Evolutionary conservation across 1,284 basidiomycete genomes (phyloP).

Genomic region (Ganoderma lingzhi): DNA sequence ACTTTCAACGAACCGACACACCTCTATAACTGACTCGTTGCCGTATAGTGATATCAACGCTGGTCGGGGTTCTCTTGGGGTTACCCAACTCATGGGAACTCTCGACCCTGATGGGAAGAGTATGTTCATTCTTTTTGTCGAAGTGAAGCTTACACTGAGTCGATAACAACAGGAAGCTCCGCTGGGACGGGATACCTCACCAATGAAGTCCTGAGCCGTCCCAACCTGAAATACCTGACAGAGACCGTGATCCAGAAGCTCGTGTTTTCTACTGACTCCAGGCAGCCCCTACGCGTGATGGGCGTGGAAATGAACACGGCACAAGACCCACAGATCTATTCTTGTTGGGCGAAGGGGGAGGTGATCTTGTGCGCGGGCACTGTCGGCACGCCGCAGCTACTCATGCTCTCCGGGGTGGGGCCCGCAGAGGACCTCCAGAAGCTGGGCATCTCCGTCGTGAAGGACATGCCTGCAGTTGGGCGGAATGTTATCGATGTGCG

Average conservation of each 20-base stretch:
- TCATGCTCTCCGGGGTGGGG: conserved; percentile 60
- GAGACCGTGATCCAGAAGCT: conserved; percentile 40
- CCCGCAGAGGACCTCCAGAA: conserved; percentile 44
- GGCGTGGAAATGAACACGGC: conserved; percentile 44
- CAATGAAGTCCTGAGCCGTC: conserved; percentile 41
- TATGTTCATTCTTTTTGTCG: conserved; percentile 16
- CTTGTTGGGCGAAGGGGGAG: conserved; percentile 44
- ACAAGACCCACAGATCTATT: conserved; percentile 33
- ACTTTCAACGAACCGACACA: background rate
- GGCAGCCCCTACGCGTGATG: conserved; percentile 31
- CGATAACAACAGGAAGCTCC: conserved; percentile 42
- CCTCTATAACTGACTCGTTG: background rate
- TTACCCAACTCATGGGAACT: conserved; percentile 37
- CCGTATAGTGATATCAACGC: conserved; percentile 42
- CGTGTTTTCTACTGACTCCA: conserved; percentile 30
- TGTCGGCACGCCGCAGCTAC: conserved; percentile 54
- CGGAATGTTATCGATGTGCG: conserved; percentile 50
- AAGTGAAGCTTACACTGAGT: background rate
- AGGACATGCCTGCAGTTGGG: conserved; percentile 53
- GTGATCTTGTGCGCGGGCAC: conserved; percentile 54
- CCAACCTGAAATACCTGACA: conserved; percentile 51
- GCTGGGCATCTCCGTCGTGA: conserved; percentile 47
- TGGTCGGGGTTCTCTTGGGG: conserved; percentile 37
- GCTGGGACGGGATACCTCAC: conserved; percentile 50
- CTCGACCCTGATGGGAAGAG: conserved; percentile 43